Conservation (phyloP, 176 grass and related monocot species). For the Oryza officinalis region DNA sequence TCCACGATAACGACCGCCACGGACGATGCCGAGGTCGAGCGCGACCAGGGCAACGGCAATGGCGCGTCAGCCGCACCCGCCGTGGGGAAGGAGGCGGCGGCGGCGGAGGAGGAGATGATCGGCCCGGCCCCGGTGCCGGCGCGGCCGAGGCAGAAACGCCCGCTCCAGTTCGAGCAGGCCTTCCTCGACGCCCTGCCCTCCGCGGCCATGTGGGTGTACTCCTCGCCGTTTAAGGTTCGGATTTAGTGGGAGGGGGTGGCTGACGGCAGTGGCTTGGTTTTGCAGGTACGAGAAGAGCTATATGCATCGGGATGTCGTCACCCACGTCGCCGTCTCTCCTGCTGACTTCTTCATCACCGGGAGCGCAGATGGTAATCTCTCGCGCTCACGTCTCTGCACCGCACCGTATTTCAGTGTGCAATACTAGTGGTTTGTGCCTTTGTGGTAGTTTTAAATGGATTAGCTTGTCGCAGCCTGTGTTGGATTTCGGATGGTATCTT, state of each 20-base stretch:
- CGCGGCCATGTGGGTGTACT: conserved; percentile 63
- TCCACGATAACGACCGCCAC: conserved; percentile 35
- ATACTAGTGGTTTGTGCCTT: neutral
- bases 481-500: neutral
- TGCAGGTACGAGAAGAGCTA: conserved; percentile 99
- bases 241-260: conserved; percentile 18
- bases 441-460: neutral
- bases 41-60: conserved; percentile 40
- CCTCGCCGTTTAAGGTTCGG: conserved; percentile 18
- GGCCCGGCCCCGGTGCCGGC: conserved; percentile 68
- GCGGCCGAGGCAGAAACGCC: conserved; percentile 66
- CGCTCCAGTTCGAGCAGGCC: conserved; percentile 94
- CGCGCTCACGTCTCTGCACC: neutral
- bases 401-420: neutral
- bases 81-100: conserved; percentile 24
- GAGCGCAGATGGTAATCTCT: conserved; percentile 72
- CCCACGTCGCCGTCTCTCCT: conserved; percentile 75
- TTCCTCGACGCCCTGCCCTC: conserved; percentile 91
- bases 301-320: conserved; percentile 97
- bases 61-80: neutral
- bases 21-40: conserved; percentile 19
- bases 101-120: conserved; percentile 52
- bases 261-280: neutral
- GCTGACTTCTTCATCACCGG: conserved; percentile 96
- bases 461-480: neutral